A percentile compares a stretch with the other conserved stretches of the same genome.
phyloP scores from a whole-genome alignment of 441 rosid genomes.

The Euphorbia corollata region DNA sequence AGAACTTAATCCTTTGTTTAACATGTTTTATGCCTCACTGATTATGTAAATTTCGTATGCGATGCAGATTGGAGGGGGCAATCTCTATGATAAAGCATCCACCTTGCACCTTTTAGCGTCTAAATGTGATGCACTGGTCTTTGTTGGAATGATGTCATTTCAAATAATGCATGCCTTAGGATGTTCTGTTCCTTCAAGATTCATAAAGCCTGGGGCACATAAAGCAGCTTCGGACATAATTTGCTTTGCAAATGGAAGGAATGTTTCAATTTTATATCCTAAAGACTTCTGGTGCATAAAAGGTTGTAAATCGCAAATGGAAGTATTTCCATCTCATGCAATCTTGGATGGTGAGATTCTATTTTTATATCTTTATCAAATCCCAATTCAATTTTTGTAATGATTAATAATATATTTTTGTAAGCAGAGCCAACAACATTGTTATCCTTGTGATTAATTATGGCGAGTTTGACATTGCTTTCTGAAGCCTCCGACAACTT shows the following conservation, averaged over 20 bases:
- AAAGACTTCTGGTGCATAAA: conserved; percentile 53
- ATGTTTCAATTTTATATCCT: conserved; percentile 40
- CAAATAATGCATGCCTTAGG: conserved; percentile 60
- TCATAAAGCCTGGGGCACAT: conserved; percentile 40
- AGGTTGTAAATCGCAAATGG: conserved; percentile 28
- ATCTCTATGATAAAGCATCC: conserved; percentile 46
- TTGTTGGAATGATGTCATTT: conserved; percentile 58
- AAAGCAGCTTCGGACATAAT: conserved; percentile 42
- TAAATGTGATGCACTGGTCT: conserved; percentile 52
- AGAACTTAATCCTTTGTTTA: background rate
- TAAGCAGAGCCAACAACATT: background rate
- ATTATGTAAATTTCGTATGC: conserved; percentile 16
- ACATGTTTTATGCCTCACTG: conserved; percentile 17
- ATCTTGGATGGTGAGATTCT: conserved; percentile 43
- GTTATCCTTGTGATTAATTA: background rate
- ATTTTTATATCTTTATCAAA: conserved; percentile 9
- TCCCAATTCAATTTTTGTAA: background rate
- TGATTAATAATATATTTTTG: background rate
- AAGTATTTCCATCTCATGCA: conserved; percentile 37
- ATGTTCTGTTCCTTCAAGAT: conserved; percentile 35
- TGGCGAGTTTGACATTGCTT: too few species aligned
- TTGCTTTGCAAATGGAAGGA: conserved; percentile 39
- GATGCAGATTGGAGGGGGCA: conserved; percentile 66
- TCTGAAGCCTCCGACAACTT: too few species aligned
- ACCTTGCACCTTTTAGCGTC: conserved; percentile 58